Percentiles rank a stretch among this genome's conserved stretches.
Conservation (phyloP, 129 eudicot species). For the Cynara cardunculus region DNA sequence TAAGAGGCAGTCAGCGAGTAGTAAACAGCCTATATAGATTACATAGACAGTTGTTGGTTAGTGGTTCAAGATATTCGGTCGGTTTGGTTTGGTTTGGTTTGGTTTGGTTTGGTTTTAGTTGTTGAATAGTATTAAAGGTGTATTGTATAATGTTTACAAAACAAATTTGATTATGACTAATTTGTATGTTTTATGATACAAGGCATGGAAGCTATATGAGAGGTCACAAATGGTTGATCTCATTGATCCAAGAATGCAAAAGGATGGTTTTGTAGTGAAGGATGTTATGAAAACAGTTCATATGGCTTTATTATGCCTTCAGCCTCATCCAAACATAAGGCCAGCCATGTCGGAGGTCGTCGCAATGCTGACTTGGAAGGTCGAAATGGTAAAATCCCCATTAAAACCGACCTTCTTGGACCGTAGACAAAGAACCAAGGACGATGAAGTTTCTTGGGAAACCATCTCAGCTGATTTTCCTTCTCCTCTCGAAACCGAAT, state of each 20-base stretch:
- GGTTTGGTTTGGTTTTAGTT: not conserved
- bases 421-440: slow-evolving; percentile 25
- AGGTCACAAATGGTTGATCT: slow-evolving; percentile 55
- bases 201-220: slow-evolving; percentile 90
- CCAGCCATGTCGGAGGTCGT: slow-evolving; percentile 83
- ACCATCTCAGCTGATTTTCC: slow-evolving; percentile 48
- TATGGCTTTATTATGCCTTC: slow-evolving; percentile 65
- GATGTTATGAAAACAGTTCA: slow-evolving; percentile 54
- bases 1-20: too few relatives aligned
- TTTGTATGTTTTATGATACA: slow-evolving; percentile 10
- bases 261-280: slow-evolving; percentile 50
- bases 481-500: slow-evolving; percentile 45
- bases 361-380: slow-evolving; percentile 58
- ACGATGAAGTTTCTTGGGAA: slow-evolving; percentile 45
- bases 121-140: not conserved
- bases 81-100: not conserved
- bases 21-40: too few relatives aligned
- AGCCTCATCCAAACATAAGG: slow-evolving; percentile 51
- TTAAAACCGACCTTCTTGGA: slow-evolving; percentile 57
- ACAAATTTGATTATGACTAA: slow-evolving; percentile 3
- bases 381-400: slow-evolving; percentile 39
- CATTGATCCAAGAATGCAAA: slow-evolving; percentile 58
- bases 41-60: not conserved
- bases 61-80: not conserved
- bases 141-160: not conserved